phyloP scores from a whole-genome alignment of 208 protist species.

The Wallacemonas collosoma region DNA sequence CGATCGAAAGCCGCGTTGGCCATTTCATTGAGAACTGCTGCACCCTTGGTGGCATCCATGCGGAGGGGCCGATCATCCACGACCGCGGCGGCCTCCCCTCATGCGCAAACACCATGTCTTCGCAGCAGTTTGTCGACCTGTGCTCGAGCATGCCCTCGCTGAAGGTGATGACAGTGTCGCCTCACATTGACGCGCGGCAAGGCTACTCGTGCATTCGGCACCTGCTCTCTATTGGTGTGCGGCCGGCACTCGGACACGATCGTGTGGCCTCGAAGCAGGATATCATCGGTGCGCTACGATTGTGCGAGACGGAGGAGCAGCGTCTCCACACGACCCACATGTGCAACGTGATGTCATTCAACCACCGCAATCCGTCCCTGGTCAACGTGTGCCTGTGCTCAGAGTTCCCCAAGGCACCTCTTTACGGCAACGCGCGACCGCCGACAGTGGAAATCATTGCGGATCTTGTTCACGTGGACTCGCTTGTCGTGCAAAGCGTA shows the following conservation, averaged over 20 bases:
- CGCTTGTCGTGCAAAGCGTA: slow-evolving; percentile 54
- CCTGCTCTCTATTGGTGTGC: slow-evolving; percentile 42
- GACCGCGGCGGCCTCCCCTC: slow-evolving; percentile 64
- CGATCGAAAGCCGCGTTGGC: slow-evolving; percentile 47
- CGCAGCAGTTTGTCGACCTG: slow-evolving; percentile 42
- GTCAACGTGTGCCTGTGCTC: slow-evolving; percentile 61
- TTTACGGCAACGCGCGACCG: slow-evolving; percentile 50
- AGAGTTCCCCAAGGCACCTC: slow-evolving; percentile 48
- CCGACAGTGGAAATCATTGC: slow-evolving; percentile 71
- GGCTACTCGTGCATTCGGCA: slow-evolving; percentile 57
- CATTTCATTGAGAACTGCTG: slow-evolving; percentile 44
- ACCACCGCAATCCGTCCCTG: slow-evolving; percentile 64
- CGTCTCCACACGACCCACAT: slow-evolving; percentile 64
- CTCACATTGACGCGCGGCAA: slow-evolving; percentile 45
- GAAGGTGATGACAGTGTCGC: slow-evolving; percentile 74
- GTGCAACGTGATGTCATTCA: slow-evolving; percentile 74
- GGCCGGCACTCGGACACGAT: slow-evolving; percentile 60
- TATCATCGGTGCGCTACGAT: slow-evolving; percentile 55
- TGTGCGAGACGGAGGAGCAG: slow-evolving; percentile 38
- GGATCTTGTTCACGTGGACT: slow-evolving; percentile 65
- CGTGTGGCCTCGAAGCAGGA: slow-evolving; percentile 51
- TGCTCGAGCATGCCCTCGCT: slow-evolving; percentile 58
- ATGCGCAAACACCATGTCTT: slow-evolving; percentile 37
- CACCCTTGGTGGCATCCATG: slow-evolving; percentile 68
- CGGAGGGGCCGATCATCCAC: slow-evolving; percentile 67